phyloP scores from a whole-genome alignment of 2,329 filamentous ascomycete genomes.

The Fusarium protoensiforme region DNA sequence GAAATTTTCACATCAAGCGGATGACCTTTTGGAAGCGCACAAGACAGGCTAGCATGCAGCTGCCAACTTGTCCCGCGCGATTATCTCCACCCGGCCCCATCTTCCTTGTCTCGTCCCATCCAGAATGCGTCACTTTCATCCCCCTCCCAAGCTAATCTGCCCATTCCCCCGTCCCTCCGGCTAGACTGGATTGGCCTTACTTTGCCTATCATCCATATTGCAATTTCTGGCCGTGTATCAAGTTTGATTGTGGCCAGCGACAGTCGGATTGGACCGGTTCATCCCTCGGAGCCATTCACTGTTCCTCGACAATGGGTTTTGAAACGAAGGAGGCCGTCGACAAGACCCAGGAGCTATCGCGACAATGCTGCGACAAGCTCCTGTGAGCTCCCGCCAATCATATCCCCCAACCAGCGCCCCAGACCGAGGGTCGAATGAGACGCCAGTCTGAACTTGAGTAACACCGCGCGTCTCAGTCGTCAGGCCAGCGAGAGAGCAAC shows the following conservation, averaged over 20 bases:
- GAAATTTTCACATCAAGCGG: not conserved
- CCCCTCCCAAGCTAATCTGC: constrained; percentile 21
- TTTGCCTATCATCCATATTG: constrained; percentile 3
- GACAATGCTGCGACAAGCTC: constrained; percentile 22
- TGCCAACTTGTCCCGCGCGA: constrained; percentile 22
- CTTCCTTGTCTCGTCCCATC: constrained; percentile 26
- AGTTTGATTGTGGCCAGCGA: constrained; percentile 4
- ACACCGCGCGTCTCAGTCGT: not conserved
- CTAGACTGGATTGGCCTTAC: not conserved
- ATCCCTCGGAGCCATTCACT: constrained; percentile 15
- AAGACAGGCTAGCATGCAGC: constrained; percentile 16
- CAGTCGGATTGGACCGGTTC: not conserved
- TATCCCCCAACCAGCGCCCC: constrained; percentile 18
- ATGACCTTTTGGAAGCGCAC: not conserved
- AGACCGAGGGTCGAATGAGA: constrained; percentile 7
- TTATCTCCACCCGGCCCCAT: constrained; percentile 7
- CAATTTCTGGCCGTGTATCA: constrained; percentile 13
- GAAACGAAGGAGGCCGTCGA: constrained; percentile 31
- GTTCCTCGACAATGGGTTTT: constrained; percentile 10
- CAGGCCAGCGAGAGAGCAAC: not conserved
- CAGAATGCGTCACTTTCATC: constrained; percentile 35
- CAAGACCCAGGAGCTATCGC: constrained; percentile 16
- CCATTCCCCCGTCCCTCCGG: constrained; percentile 21
- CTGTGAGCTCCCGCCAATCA: constrained; percentile 35
- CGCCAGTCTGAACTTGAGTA: constrained; percentile 7